Conservation (phyloP, 148 eudicot species). For the Polygonum maritimum region DNA sequence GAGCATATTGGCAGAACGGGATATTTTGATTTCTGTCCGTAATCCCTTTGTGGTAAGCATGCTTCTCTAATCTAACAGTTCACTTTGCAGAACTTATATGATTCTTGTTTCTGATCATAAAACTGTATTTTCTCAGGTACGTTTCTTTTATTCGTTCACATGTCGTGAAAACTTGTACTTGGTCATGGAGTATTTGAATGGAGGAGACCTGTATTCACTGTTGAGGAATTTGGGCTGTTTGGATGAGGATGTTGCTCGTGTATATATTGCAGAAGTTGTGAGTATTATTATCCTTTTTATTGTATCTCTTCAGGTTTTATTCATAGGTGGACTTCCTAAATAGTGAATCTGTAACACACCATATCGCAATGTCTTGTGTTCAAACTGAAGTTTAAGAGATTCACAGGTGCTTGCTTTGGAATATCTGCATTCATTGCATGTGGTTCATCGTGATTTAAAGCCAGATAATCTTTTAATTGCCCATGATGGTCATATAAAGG, state of each 20-base stretch:
- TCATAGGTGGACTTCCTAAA: background rate
- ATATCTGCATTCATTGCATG: conserved; percentile 83
- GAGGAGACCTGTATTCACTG: conserved; percentile 91
- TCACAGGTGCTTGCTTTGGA: conserved; percentile 96
- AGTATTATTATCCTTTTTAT: conserved; percentile 22
- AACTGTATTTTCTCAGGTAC: conserved; percentile 48
- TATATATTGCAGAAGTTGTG: conserved; percentile 96
- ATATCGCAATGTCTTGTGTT: background rate
- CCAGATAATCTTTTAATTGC: conserved; percentile 98
- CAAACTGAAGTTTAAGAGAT: conserved; percentile 9
- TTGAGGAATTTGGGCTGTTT: conserved; percentile 96
- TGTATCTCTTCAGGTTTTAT: background rate
- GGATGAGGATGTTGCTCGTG: conserved; percentile 95
- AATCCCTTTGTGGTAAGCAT: conserved; percentile 96
- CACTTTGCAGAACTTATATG: conserved; percentile 6
- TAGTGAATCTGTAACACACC: background rate
- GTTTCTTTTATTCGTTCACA: conserved; percentile 97
- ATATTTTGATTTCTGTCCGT: conserved; percentile 90
- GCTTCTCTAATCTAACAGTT: conserved; percentile 11
- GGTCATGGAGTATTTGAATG: conserved; percentile 98
- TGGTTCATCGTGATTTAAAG: conserved; percentile 98
- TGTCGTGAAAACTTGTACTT: conserved; percentile 97
- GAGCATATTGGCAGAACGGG: conserved; percentile 98
- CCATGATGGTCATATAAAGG: conserved; percentile 99
- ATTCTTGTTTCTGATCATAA: conserved; percentile 18